Evolutionary conservation across 2,329 filamentous ascomycete species (phyloP), one percentile per base, ranked within the genome.

Genomic region (Monilinia polystroma): DNA sequence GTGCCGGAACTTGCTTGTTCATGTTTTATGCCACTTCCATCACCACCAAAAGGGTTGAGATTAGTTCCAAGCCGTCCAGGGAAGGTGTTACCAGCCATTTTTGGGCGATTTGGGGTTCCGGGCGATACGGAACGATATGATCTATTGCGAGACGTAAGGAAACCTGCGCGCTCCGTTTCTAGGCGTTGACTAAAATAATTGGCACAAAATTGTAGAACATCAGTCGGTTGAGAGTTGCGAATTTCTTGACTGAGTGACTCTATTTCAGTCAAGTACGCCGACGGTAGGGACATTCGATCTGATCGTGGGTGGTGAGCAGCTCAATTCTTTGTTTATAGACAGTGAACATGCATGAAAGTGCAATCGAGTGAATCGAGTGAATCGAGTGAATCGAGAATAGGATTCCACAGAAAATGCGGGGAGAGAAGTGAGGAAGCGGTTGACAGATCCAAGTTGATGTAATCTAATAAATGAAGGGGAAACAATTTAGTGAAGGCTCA

Each of bases 71-170:
- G 87, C 59, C 88, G 86, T 78, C 91, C 92, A 67, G 90, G 90
- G 79, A 96, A 95, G 74, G 82, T 87, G 75, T 85, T 88, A 77
- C 88, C 87, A 72, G 92, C 88, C 90, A 93, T 93, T 72, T 72
- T 78, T 64, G 63, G 55, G 12, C 68, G 57, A 54, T 67, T 72
- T 75, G 67, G 75, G 75, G 73, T 70, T 77, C 76, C 79, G 4
- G 64, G 64, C 29, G 64, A 66, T 52, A 60, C 43, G 79, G 78
- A 80, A 78, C 49, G 51, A 35, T 35, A 54, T 55, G 67, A 52
- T 64, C 45, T 55, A 62, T 55, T 51, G n/a, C 55, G 64, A 35
- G 75, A 79, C 72, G 82, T 79, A 73, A 84, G 78, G 77, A 84
- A 82, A 76, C 84, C 81, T 73, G 82, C 80, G 75, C 86, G 85